phyloP scores from a whole-genome alignment of 176 grass and related monocot genomes.

The Oryza meridionalis region DNA sequence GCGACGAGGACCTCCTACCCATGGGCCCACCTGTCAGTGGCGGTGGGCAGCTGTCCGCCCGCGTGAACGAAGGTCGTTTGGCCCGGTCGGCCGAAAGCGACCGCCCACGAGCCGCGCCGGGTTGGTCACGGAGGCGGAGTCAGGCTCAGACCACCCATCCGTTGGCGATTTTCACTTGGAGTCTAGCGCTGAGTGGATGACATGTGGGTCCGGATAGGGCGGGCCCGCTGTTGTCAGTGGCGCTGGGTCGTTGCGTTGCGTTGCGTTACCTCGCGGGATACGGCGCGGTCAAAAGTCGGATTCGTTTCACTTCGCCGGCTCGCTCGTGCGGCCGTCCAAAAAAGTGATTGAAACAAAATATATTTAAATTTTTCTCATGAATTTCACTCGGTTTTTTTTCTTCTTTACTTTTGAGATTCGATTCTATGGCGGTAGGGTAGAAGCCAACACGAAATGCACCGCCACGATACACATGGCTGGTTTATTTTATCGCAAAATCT shows the following conservation, averaged over 20 bases:
- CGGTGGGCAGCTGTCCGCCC: background rate
- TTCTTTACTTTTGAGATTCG: no score
- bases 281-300: background rate
- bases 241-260: no score
- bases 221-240: background rate
- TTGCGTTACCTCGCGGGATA: background rate
- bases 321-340: background rate
- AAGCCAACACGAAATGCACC: background rate
- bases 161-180: background rate
- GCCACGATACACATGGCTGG: no score
- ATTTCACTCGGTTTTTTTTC: no score
- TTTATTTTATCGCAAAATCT: no score
- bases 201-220: background rate
- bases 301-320: background rate
- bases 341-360: no score
- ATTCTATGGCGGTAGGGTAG: no score
- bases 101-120: background rate
- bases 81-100: conserved; percentile 44
- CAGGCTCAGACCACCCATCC: background rate
- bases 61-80: background rate
- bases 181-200: background rate
- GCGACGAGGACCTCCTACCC: background rate
- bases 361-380: no score
- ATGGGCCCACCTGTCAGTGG: conserved; percentile 21
- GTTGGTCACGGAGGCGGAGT: background rate